Evolutionary conservation across 2,329 filamentous ascomycete genomes (phyloP), one percentile per base, ranked within the genome.

Genomic region (Chaetomiaceae sp.): DNA sequence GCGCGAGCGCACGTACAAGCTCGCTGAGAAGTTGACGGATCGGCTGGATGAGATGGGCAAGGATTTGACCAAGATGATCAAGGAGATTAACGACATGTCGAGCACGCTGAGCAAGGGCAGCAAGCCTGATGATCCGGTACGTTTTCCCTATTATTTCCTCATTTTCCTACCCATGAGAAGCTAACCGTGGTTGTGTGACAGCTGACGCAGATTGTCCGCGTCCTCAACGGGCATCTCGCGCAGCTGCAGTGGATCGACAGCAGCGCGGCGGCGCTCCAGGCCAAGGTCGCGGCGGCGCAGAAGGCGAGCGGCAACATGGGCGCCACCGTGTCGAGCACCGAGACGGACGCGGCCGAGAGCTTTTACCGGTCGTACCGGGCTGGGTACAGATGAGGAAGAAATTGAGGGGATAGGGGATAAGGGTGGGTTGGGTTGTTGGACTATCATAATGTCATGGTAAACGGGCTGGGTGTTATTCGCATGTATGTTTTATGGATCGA

Each of bases 11-110:
- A 97, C 92, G 61, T 96, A 97, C 75, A 95, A 96, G 78, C 77
- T 95, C 48, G 94, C 94, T 1, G 94, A 99, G 77, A 94, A 90
- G 71, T 80, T 96, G 60, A 90, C 90, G 11, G 89, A 95, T 67
- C 84, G 89, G 60, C 77, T 99, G 60, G 91, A 95, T 54, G 91
- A 95, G 63, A 95, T 97, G 83, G 91, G 90, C 66, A 89, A 90
- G 68, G 91, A 96, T 67, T 77, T 99, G 59, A 85, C 84, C 44
- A 92, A 90, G 73, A 97, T 99, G 91, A 95, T 99, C 63, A 91
- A 95, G 68, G 94, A 97, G 72, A 95, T 99, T 68, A 99, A 99
- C 68, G 84, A 86, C 62, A 92, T 95, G 58, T 94, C 89, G n/a
- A 82, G 88, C 51, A 90, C 85, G 22, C 75, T 99, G 61, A 92